Evolutionary conservation across 352 stramenopile species (phyloP).

Genomic region (Elongisporangium prolatum): DNA sequence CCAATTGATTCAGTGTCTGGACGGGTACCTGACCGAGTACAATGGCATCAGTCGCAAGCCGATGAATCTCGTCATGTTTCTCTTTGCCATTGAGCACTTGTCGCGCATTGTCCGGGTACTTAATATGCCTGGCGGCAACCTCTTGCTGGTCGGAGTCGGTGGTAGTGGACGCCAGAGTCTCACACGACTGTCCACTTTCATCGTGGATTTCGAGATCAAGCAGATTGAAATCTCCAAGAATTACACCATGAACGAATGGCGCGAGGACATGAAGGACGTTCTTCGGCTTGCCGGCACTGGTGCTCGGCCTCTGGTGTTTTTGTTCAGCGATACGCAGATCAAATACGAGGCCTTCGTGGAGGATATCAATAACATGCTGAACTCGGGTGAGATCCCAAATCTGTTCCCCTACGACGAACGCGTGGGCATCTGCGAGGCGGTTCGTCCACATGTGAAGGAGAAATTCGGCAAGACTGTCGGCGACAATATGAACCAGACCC

Average conservation of each 20-base stretch:
- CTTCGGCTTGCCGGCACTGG: constrained; percentile 87
- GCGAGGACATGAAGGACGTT: constrained; percentile 94
- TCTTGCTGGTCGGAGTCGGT: constrained; percentile 91
- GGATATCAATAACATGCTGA: constrained; percentile 97
- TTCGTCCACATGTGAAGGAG: constrained; percentile 89
- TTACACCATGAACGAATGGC: constrained; percentile 92
- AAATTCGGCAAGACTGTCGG: constrained; percentile 85
- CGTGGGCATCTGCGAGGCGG: constrained; percentile 87
- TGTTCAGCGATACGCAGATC: constrained; percentile 96
- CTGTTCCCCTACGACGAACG: constrained; percentile 92
- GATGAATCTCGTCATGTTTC: constrained; percentile 96
- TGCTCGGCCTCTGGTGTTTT: constrained; percentile 84
- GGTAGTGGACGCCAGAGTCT: constrained; percentile 91
- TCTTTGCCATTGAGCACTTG: constrained; percentile 95
- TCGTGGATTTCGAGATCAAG: constrained; percentile 90
- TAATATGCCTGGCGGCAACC: constrained; percentile 93
- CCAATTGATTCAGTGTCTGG: constrained; percentile 78
- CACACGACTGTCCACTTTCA: constrained; percentile 90
- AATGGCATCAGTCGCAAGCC: constrained; percentile 91
- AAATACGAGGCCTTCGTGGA: constrained; percentile 95
- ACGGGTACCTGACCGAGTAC: constrained; percentile 90
- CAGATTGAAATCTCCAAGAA: constrained; percentile 96
- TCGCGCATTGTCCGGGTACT: constrained; percentile 90
- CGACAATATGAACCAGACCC: constrained; percentile 88
- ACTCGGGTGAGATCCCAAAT: constrained; percentile 94